Conservation (phyloP, 2,329 filamentous ascomycete species). For the Didymella sp. region DNA sequence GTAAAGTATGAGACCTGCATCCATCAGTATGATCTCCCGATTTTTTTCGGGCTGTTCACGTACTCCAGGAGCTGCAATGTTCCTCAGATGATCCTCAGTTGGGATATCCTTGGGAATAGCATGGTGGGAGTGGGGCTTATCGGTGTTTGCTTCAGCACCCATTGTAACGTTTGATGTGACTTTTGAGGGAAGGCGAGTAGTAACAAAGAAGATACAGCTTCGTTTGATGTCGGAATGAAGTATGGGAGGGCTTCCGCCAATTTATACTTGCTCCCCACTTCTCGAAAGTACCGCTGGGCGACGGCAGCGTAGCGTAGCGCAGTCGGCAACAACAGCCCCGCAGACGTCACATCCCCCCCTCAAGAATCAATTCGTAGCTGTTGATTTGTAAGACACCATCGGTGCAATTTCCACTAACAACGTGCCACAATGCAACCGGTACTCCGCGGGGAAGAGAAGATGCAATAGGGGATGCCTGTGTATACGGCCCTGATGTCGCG, state of each 20-base stretch:
- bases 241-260: conserved; percentile 5
- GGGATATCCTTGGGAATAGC: conserved; percentile 39
- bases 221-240: conserved; percentile 7
- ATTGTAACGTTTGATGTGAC: conserved; percentile 21
- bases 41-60: conserved; percentile 6
- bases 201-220: neutral
- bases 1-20: conserved; percentile 56
- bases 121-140: conserved; percentile 43
- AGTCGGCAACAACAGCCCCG: conserved; percentile 11
- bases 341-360: conserved; percentile 12
- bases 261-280: conserved; percentile 39
- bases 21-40: conserved; percentile 13
- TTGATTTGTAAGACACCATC: conserved; percentile 15
- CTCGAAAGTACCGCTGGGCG: conserved; percentile 25
- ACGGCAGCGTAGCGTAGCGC: conserved; percentile 22
- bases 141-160: conserved; percentile 31
- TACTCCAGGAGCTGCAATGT: conserved; percentile 54
- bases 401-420: neutral
- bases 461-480: neutral
- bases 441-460: neutral
- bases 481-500: neutral
- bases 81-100: conserved; percentile 47
- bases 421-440: neutral
- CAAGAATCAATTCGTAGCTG: neutral
- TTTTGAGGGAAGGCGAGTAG: neutral